Base-by-base conservation (phyloP, 1,139 yeast genomes). In the Blastobotrys proliferans region DNA sequence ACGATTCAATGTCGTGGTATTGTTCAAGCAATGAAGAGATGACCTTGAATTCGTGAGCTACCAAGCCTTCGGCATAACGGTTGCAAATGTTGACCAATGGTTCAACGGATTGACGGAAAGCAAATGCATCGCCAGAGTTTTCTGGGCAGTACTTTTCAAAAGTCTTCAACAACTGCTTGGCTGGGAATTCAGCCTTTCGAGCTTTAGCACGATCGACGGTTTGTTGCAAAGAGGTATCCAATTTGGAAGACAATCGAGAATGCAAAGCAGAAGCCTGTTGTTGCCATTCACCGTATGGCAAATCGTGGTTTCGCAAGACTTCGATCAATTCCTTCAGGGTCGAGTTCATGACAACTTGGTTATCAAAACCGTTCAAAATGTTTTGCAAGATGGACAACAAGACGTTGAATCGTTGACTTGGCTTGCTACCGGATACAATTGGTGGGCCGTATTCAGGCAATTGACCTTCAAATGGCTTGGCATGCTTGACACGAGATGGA, bases 401-500 rank as follows among this genome's bases (percentile, higher is more conserved):
- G 38, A 75, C 69, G 48, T 74, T 72, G 70, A 81, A 90, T 56
- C 76, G 77, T 67, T 90, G 87, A 48, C 79, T 82, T 44, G 94
- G 84, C 67, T 86, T 90, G 46, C 83, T 76, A 57, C 98, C 97
- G 61, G 75, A 77, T 49, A 87, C 73, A 49, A 72, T 76, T 51
- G 97, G 95, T 28, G 84, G 74, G 44, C 97, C 97, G 54, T 82
- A 70, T 27, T 81, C 86, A 18, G 97, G 97, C 53, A 94, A 72
- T 58, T 94, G 88, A 40, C 97, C 97, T 65, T 88, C 96, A 59
- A 77, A 92, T 39, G 97, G 96, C 63, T 82, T 71, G 38, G 99
- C 98, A 61, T 90, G 98, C 66, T 92, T 92, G 44, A 92, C 98
- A 70, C 87, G 88, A 6, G 95, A 81, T 50, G 98, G 97, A 64